These are phyloP conservation scores for Fusarium sp. DNA, from an alignment of 2,329 filamentous ascomycete genomes.

Conservation along the genomic window DNA sequence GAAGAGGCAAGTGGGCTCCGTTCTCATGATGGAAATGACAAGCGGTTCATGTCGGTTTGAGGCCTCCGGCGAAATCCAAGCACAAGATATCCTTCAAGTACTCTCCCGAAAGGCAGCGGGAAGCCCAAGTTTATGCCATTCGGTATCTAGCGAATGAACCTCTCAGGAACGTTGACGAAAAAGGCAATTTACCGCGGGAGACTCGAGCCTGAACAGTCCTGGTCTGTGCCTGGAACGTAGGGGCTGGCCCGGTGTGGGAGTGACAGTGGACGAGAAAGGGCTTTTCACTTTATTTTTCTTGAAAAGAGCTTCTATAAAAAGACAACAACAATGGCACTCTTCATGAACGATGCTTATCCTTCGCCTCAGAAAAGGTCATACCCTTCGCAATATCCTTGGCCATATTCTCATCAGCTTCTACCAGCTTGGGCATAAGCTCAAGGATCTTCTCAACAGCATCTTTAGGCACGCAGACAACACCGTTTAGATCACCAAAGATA, in stretches of 20 bases:
- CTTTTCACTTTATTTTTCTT: too few relatives aligned
- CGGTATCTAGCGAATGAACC: too few relatives aligned
- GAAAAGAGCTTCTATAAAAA: not conserved
- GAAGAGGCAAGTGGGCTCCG: not conserved
- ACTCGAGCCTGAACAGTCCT: not conserved
- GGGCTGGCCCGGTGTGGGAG: too few relatives aligned
- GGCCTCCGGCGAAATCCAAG: too few relatives aligned
- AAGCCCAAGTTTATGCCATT: too few relatives aligned
- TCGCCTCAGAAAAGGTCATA: not conserved
- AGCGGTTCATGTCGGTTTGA: not conserved
- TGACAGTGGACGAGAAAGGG: too few relatives aligned
- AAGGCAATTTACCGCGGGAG: not conserved
- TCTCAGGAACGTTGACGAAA: not conserved
- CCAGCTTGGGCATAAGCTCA: slow-evolving; percentile 10
- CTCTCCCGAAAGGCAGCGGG: too few relatives aligned
- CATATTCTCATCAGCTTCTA: slow-evolving; percentile 30
- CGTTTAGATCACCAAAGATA: slow-evolving; percentile 17
- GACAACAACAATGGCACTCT: not conserved
- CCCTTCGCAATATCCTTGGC: not conserved
- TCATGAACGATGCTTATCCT: not conserved
- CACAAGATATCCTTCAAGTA: too few relatives aligned
- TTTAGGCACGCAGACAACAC: slow-evolving; percentile 20
- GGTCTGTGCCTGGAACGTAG: not conserved
- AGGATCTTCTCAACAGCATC: slow-evolving; percentile 1
- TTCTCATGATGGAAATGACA: not conserved